These are phyloP conservation scores for Boletus reticulatus DNA, from an alignment of 768 basidiomycete species.

Conservation along the genomic window DNA sequence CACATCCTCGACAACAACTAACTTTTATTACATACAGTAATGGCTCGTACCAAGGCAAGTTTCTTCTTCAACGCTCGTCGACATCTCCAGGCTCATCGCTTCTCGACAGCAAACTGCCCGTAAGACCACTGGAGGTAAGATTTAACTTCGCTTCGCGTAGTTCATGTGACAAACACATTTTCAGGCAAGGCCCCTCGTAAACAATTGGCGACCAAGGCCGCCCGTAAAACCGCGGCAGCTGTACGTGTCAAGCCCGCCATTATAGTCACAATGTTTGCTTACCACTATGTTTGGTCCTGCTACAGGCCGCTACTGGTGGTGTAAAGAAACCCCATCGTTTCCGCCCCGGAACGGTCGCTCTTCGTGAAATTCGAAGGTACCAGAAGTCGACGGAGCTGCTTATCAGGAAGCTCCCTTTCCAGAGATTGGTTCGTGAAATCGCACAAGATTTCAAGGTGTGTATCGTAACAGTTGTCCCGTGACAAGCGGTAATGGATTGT, in stretches of 20 bases:
- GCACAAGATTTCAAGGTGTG: conserved; percentile 94
- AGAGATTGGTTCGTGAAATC: conserved; percentile 94
- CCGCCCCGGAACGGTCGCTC: conserved; percentile 96
- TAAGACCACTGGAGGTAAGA: conserved; percentile 95
- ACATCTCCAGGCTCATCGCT: conserved; percentile 1
- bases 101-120: conserved; percentile 88
- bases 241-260: conserved; percentile 39
- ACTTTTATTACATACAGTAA: conserved; percentile 30
- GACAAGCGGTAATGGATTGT: background rate
- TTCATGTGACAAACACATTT: conserved; percentile 24
- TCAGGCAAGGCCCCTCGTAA: conserved; percentile 88
- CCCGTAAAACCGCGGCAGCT: conserved; percentile 78
- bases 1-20: conserved; percentile 5
- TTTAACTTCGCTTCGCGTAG: conserved; percentile 12
- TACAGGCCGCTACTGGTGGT: conserved; percentile 82
- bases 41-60: conserved; percentile 88
- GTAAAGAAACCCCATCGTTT: conserved; percentile 99
- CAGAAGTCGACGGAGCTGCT: conserved; percentile 99
- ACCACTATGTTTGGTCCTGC: conserved; percentile 7
- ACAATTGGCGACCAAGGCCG: conserved; percentile 95
- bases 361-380: conserved; percentile 97
- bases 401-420: conserved; percentile 99
- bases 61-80: background rate
- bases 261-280: background rate
- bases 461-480: background rate